Conservation (phyloP, 805 yeast species). For the Diddensiella caesifluorescens region DNA sequence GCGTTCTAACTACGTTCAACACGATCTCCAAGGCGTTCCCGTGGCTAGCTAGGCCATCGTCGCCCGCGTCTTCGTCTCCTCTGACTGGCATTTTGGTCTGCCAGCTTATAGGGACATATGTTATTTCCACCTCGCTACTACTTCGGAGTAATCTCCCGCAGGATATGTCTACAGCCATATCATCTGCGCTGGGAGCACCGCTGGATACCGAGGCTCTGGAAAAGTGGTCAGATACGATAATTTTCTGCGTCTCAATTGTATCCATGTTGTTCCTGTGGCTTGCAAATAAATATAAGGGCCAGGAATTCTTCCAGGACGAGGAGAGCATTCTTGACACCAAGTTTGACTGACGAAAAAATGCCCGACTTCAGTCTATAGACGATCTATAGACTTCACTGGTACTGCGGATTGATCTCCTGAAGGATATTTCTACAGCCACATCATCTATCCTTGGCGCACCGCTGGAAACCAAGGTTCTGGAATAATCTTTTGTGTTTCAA, state of each 20-base stretch:
- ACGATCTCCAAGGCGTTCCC: conserved; percentile 31
- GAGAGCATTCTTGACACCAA: conserved; percentile 21
- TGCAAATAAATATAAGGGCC: conserved; percentile 13
- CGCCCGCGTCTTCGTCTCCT: conserved; percentile 11
- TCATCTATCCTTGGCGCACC: conserved; percentile 39
- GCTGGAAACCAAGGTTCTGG: conserved; percentile 33
- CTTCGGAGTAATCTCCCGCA: conserved; percentile 37
- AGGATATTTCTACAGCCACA: conserved; percentile 36
- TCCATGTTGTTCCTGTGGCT: conserved; percentile 27
- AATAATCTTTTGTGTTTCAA: conserved; percentile 32
- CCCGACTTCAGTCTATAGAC: neutral
- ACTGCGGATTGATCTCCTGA: conserved; percentile 37
- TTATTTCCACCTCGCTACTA: conserved; percentile 37
- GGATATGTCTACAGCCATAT: conserved; percentile 36
- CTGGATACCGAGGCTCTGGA: conserved; percentile 35
- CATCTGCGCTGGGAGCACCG: conserved; percentile 38
- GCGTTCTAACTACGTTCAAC: conserved; percentile 33
- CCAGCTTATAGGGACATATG: conserved; percentile 36
- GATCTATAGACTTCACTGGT: conserved; percentile 34
- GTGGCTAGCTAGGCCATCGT: conserved; percentile 14
- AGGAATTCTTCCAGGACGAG: conserved; percentile 19
- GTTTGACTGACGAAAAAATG: conserved; percentile 11
- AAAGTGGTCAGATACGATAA: conserved; percentile 35
- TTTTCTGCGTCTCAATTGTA: conserved; percentile 29
- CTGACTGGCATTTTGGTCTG: conserved; percentile 29